Conservation (phyloP, 495 filamentous ascomycete species). For the Jackrogersella multiformis region DNA sequence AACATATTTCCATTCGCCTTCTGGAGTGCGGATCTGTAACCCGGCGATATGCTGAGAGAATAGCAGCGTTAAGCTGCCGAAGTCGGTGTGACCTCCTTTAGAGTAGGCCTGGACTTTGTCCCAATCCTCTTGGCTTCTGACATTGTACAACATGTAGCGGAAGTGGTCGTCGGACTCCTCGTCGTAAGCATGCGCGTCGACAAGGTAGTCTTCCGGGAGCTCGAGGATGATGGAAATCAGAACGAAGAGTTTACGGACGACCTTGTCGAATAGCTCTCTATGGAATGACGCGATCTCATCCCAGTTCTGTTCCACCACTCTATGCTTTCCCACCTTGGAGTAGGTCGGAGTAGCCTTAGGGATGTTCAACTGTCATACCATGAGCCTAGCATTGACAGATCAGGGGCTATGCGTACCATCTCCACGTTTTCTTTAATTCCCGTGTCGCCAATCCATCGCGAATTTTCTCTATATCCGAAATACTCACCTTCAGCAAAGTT, state of each 20-base stretch:
- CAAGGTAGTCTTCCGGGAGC: constrained; percentile 57
- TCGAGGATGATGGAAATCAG: constrained; percentile 61
- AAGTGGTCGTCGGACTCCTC: constrained; percentile 57
- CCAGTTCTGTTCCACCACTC: constrained; percentile 42
- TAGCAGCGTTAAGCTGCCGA: constrained; percentile 61
- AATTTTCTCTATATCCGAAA: constrained; percentile 58
- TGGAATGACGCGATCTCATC: constrained; percentile 39
- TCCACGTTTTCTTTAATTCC: constrained; percentile 58
- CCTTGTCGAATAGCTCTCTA: constrained; percentile 35
- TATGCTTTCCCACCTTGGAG: constrained; percentile 46
- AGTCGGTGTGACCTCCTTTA: constrained; percentile 58
- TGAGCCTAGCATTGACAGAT: neutral
- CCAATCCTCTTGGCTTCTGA: constrained; percentile 46
- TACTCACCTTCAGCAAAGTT: constrained; percentile 58
- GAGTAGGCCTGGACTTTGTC: constrained; percentile 36
- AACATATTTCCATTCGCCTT: constrained; percentile 59
- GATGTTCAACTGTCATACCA: constrained; percentile 51
- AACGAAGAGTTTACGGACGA: constrained; percentile 55
- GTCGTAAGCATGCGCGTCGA: constrained; percentile 57
- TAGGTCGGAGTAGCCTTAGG: constrained; percentile 53
- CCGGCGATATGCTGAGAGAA: constrained; percentile 62
- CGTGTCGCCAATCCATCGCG: constrained; percentile 56
- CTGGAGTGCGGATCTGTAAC: constrained; percentile 57
- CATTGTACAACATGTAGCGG: constrained; percentile 61
- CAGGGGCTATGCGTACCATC: constrained; percentile 45